Conservation (phyloP, 345 rosid genomes). For the Acer saccharum region DNA sequence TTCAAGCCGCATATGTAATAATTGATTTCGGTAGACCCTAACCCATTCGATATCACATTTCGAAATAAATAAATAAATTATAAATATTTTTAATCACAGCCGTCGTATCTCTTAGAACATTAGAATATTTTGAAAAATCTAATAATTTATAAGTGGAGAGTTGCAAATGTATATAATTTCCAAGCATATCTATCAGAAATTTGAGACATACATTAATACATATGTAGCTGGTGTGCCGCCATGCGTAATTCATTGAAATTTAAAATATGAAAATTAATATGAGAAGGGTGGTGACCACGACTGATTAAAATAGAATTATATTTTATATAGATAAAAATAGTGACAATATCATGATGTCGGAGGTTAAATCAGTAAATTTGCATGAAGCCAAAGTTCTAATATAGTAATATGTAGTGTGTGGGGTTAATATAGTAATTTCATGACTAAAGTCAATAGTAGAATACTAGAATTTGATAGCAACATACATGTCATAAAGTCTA, state of each 20-base stretch:
- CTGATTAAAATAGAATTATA: not conserved
- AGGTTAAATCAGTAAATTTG: not conserved
- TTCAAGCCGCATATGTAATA: too few species aligned
- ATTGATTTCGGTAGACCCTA: too few species aligned
- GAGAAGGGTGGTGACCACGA: not conserved
- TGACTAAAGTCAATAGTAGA: not conserved
- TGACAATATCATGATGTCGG: not conserved
- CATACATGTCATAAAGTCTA: too few species aligned
- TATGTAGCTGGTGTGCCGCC: not conserved
- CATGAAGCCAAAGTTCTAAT: not conserved
- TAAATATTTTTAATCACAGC: slow-evolving; percentile 1
- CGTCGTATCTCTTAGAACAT: not conserved
- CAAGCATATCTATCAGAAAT: not conserved
- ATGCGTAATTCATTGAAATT: not conserved
- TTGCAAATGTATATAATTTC: not conserved
- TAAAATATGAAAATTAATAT: too few species aligned
- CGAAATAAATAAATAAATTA: not conserved
- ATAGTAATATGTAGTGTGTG: not conserved
- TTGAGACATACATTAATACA: not conserved
- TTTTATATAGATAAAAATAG: not conserved
- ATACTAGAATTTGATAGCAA: not conserved
- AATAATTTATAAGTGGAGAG: not conserved
- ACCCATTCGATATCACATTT: too few species aligned
- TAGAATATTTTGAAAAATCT: not conserved
- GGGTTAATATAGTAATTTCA: not conserved